Evolutionary conservation across 306 rosid species (phyloP), one percentile per base, ranked within the genome.

Genomic region (Sicyos edulis): DNA sequence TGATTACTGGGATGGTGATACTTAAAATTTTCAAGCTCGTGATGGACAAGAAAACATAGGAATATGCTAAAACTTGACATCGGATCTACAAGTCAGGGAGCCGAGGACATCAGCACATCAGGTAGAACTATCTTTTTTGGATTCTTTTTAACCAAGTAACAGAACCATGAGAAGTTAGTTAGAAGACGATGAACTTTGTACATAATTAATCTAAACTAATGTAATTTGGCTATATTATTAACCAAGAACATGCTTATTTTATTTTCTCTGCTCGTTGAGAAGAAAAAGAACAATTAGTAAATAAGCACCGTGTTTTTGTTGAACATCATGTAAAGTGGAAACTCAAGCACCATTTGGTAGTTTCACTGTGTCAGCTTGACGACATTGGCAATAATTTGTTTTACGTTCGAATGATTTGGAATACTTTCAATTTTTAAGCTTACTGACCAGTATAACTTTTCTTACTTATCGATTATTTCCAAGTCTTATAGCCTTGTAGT

Each of bases 1-100:
- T 79, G 97, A 85, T 76, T 81, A 78, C 65, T 84, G 80, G 80
- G 88, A 84, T 14, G 73, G 74, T 13, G 79, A n/a, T 53, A 54
- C 22, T 78, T 74, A 71, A 76, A 6, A 47, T 44, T 69, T 55
- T 75, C 12, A 53, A 67, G 32, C 49, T 51, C 60, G 75, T 21
- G 70, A 42, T 57, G 54, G 64, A 40, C 64, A 65, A 50, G 49
- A 17, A 58, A 53, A 54, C 21, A 53, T 24, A 54, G 12, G 55
- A 65, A 63, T 11, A 47, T 65, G 52, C 55, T 45, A 45, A 45
- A 66, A 66, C 17, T 17, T 17, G 52, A 54, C 19, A 4, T 21
- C 19, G 13, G 7, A 61, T 60, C 15, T 19, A 24, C 52, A 50
- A 53, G 62, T 54, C 17, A 40, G 68, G 14, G n/a, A 40, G 32